Evolutionary conservation across 176 grass and related monocot species (phyloP).

Genomic region (Aegilops longissima): DNA sequence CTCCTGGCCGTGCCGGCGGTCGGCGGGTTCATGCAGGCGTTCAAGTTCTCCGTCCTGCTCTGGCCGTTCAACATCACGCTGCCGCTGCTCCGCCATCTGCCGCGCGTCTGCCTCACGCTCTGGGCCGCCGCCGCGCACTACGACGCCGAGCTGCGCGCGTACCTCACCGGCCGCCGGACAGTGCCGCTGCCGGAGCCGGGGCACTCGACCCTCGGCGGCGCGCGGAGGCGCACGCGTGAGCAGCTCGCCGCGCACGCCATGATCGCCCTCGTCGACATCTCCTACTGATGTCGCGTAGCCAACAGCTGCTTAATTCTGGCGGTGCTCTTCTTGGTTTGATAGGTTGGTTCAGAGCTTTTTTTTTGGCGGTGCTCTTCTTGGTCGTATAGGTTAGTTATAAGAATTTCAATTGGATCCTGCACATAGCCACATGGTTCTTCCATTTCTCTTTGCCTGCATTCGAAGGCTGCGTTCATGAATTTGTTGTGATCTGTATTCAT

Average conservation of each 20-base stretch:
- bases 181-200: background rate
- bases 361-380: too few relatives aligned
- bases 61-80: constrained; percentile 59
- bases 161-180: background rate
- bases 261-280: constrained; percentile 17
- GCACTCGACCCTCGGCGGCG: background rate
- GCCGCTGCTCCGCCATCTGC: constrained; percentile 50
- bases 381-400: too few relatives aligned
- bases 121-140: background rate
- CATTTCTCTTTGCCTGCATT: background rate
- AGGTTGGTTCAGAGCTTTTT: background rate
- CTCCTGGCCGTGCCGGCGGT: constrained; percentile 33
- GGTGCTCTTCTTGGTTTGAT: background rate
- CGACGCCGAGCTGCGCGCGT: constrained; percentile 29
- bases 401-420: background rate
- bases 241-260: background rate
- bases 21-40: constrained; percentile 41
- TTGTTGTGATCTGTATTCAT: background rate
- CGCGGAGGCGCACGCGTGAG: background rate
- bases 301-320: too few relatives aligned
- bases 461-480: background rate
- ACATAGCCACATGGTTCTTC: background rate
- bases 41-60: constrained; percentile 43
- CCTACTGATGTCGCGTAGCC: background rate
- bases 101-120: constrained; percentile 33